Evolutionary conservation across 108 stramenopile species (phyloP), one percentile per base, ranked within the genome.

Genomic region (Stephanodiscus minutulus): DNA sequence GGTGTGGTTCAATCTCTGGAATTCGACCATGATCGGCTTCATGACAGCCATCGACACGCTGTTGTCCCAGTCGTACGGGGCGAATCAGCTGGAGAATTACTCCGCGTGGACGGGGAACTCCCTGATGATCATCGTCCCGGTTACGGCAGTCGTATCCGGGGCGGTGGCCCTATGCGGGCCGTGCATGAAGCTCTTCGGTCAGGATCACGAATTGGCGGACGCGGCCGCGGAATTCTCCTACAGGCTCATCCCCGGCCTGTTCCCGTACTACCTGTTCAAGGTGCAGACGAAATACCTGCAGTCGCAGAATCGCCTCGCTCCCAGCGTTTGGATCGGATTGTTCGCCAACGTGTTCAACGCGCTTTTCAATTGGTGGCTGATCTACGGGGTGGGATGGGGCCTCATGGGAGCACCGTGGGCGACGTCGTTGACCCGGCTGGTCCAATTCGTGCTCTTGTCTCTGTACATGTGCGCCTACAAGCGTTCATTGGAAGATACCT

Each of bases 1-100:
- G 7, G 79, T 68, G 2, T 83, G 83, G 83, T 83, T 81, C 70
- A 76, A 83, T 47, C 46, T 83, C 27, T 83, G 79, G 79, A 80
- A 83, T 46, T 28, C 70, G 4, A 41, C 75, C 31, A 83, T 81
- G 74, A 52, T 68, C 25, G 83, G 83, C 6, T 80, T 80, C 61
- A 68, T 68, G 62, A 78, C 83, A 5, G 68, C 83, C 12, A 81
- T 76, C 64, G 83, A 83, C 68, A 81, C 83, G 6, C 68, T 76
- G 9, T 37, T 83, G 3, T 24, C 79, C 25, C 83, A 83, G 61
- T 47, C 79, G 9, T 71, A 64, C 52, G 83, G 83, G 3, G 83
- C 83, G 25, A 77, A 77, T 59, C 73, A 77, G 41, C n/a, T 53
- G 8, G 66, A 81, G 0, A 57, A 27, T n/a, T 83, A 53, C 58